Percentiles rank a stretch among this genome's conserved stretches.
Conservation (phyloP, 352 stramenopile species). For the Phytophthora agathidicida region DNA sequence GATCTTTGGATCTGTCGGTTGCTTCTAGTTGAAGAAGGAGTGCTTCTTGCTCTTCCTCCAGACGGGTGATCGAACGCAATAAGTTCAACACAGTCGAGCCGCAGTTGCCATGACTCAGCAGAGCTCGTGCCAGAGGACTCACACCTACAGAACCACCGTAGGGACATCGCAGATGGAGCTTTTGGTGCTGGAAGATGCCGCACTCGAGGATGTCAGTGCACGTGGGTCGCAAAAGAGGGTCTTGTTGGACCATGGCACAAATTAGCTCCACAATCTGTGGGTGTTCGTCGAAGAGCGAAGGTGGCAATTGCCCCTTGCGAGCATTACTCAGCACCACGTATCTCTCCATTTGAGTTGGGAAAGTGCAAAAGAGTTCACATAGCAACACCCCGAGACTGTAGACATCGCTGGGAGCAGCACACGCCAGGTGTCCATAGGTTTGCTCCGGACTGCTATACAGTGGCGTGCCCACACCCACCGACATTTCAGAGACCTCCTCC, state of each 20-base stretch:
- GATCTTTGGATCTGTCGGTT: conserved; percentile 1
- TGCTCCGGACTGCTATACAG: conserved; percentile 84
- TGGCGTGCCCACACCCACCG: conserved; percentile 70
- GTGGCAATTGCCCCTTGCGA: conserved; percentile 48
- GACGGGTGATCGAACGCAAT: conserved; percentile 21
- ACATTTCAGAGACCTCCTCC: conserved; percentile 51
- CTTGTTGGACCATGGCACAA: conserved; percentile 53
- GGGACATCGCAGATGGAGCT: conserved; percentile 10
- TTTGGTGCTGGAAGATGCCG: conserved; percentile 36
- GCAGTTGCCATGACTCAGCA: conserved; percentile 10
- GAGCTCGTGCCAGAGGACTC: conserved; percentile 2
- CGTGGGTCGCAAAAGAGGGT: conserved; percentile 44
- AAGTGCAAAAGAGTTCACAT: conserved; percentile 77
- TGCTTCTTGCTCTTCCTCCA: conserved; percentile 29
- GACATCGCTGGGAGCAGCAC: conserved; percentile 63
- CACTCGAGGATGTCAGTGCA: conserved; percentile 52
- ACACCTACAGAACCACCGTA: conserved; percentile 3
- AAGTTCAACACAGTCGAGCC: conserved; percentile 27
- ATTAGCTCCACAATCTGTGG: conserved; percentile 56
- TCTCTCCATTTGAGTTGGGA: conserved; percentile 84
- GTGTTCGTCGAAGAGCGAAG: conserved; percentile 35
- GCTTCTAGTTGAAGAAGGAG: conserved; percentile 21
- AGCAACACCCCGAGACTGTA: conserved; percentile 79
- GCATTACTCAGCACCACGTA: conserved; percentile 57
- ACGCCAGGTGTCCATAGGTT: conserved; percentile 42